Evolutionary conservation across 805 yeast species (phyloP).

Genomic region (Hanseniaspora jakobsenii): DNA sequence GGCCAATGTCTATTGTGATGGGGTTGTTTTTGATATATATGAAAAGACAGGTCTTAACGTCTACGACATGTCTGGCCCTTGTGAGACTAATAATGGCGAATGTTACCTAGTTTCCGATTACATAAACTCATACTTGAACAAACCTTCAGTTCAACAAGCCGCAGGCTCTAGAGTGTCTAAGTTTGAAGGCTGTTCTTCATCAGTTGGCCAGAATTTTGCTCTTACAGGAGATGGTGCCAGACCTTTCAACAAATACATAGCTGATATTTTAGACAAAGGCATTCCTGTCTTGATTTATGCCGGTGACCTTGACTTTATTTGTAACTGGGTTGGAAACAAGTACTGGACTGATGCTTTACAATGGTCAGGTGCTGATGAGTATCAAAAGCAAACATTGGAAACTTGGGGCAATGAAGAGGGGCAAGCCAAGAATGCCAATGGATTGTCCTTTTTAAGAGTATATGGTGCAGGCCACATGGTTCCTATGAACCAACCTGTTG

Average conservation of each 20-base stretch:
- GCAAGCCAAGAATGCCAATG: constrained; percentile 56
- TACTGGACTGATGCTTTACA: constrained; percentile 64
- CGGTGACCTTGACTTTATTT: constrained; percentile 88
- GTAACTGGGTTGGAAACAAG: constrained; percentile 85
- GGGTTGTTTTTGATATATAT: constrained; percentile 54
- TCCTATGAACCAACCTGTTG: constrained; percentile 74
- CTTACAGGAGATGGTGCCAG: constrained; percentile 75
- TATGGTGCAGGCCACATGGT: constrained; percentile 88
- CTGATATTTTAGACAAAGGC: constrained; percentile 53
- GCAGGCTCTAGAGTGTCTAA: constrained; percentile 75
- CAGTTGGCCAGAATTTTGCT: constrained; percentile 55
- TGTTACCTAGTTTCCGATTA: constrained; percentile 66
- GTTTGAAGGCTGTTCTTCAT: constrained; percentile 56
- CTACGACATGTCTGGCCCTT: constrained; percentile 70
- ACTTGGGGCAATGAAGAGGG: constrained; percentile 50
- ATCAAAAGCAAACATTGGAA: constrained; percentile 32
- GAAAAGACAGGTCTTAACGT: constrained; percentile 70
- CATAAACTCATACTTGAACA: constrained; percentile 63
- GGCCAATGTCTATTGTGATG: constrained; percentile 70
- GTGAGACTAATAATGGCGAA: constrained; percentile 53
- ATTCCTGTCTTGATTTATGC: constrained; percentile 80
- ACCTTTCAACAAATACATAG: constrained; percentile 67
- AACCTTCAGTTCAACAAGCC: constrained; percentile 55
- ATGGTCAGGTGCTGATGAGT: constrained; percentile 49
- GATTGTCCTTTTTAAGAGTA: constrained; percentile 66